These are phyloP conservation scores for Trichoderma erinaceum DNA, from an alignment of 495 filamentous ascomycete genomes.

Conservation along the genomic window DNA sequence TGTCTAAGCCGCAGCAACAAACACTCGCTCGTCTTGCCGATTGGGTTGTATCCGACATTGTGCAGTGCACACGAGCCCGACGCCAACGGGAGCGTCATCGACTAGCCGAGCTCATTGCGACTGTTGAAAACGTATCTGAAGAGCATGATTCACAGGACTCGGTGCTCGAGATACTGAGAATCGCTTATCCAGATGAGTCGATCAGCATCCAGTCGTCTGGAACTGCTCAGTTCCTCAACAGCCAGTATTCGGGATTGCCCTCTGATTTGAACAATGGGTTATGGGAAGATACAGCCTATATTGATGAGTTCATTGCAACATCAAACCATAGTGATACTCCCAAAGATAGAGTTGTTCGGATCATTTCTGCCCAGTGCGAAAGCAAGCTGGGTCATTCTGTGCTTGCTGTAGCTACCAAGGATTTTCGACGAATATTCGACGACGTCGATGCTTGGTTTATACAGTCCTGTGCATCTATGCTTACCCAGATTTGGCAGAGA, in stretches of 20 bases:
- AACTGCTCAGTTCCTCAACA: background rate
- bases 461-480: constrained; percentile 14
- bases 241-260: background rate
- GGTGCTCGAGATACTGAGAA: background rate
- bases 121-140: background rate
- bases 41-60: constrained; percentile 12
- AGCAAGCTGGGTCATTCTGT: constrained; percentile 14
- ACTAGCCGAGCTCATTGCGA: constrained; percentile 6
- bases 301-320: constrained; percentile 15
- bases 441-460: constrained; percentile 20
- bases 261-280: background rate
- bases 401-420: constrained; percentile 17
- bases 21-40: constrained; percentile 15
- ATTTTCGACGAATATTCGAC: constrained; percentile 20
- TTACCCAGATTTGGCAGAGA: constrained; percentile 17
- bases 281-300: background rate
- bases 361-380: constrained; percentile 17
- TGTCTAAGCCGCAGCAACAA: constrained; percentile 14
- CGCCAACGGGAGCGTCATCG: constrained; percentile 11
- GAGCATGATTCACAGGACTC: background rate
- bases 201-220: background rate
- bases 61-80: constrained; percentile 13
- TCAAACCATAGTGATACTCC: constrained; percentile 15
- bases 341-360: constrained; percentile 13
- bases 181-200: background rate